Base-by-base conservation (phyloP, 164 flowering plant species). In the Macadamia tetraphylla region DNA sequence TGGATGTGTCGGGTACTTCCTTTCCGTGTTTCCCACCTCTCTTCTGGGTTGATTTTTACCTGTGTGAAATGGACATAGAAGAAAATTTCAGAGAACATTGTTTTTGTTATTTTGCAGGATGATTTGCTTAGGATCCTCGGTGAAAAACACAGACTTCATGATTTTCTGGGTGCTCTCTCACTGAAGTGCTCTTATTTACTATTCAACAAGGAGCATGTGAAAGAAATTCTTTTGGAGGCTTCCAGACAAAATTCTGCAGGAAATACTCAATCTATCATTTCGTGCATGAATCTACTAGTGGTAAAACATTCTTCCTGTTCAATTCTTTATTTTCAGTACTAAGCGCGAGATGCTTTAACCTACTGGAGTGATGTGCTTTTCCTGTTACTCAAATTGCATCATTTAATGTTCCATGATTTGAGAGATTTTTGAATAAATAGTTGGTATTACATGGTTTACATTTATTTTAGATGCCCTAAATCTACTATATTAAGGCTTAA, bases 221-320 rank as follows among this genome's bases (percentile, higher is more conserved):
- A 85, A 74, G 97, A 85, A 81, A 68, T 92, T 70, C 81, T 94
- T 68, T 57, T 56, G 67, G 96, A 87, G 79, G 85, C 75, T 66
- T 49, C 73, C 40, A 13, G 53, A 12, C 90, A 88, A 55, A 88
- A 85, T 74, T 79, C 88, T 73, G 71, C 87, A 62, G 91, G 85
- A 77, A 79, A 80, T 76, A 35, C 74, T 3, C 83, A 78, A 44
- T 65, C 70, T 59, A 71, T 70, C 64, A 58, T 58, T 69, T 83
- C 99, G 71, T 87, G 92, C 89, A 86, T 92, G 89, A 79, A 83
- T 74, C 77, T 88, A 42, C 81, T 94, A 63, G 97, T 88, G 97
- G 99, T 94, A 87, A 80, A 44, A 42, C 62, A 31, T 67, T 15
- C 10, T 46, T 6, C 40, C 29, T 35, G 55, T 8, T 46, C 55